Conservation (phyloP, 2,329 filamentous ascomycete genomes). For the Paraconiothyrium brasiliense region DNA sequence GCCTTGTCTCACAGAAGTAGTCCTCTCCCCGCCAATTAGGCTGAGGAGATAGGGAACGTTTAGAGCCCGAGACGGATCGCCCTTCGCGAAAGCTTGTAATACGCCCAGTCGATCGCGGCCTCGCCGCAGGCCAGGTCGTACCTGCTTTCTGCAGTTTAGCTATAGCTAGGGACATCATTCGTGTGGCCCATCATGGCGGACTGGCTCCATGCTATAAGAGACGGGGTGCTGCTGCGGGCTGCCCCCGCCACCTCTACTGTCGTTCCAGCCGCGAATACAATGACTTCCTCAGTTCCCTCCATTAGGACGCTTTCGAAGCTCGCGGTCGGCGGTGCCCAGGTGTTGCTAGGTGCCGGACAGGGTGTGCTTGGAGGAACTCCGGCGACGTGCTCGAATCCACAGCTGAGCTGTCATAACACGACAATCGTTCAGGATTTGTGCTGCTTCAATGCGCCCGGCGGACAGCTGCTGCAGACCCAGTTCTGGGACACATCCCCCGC, state of each 20-base stretch:
- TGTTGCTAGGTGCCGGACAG: slow-evolving; percentile 41
- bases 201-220: slow-evolving; percentile 16
- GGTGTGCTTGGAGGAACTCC: slow-evolving; percentile 38
- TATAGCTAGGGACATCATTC: neutral
- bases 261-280: slow-evolving; percentile 24
- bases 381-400: slow-evolving; percentile 49
- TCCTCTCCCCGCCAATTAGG: neutral
- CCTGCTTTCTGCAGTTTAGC: slow-evolving; percentile 20
- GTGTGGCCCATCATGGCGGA: slow-evolving; percentile 9
- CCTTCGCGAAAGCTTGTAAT: slow-evolving; percentile 9
- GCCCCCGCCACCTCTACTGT: slow-evolving; percentile 10
- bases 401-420: slow-evolving; percentile 71
- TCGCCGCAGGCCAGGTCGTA: slow-evolving; percentile 3
- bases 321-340: slow-evolving; percentile 46
- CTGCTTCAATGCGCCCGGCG: slow-evolving; percentile 78
- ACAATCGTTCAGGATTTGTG: slow-evolving; percentile 71
- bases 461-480: slow-evolving; percentile 76
- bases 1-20: neutral
- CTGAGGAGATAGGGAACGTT: slow-evolving; percentile 8
- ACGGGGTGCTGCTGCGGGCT: slow-evolving; percentile 5
- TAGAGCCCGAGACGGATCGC: slow-evolving; percentile 2
- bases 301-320: slow-evolving; percentile 49
- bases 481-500: slow-evolving; percentile 78
- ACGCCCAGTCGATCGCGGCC: slow-evolving; percentile 5
- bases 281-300: slow-evolving; percentile 46